Evolutionary conservation across 176 grass and related monocot species (phyloP).

Genomic region (Zea luxurians): DNA sequence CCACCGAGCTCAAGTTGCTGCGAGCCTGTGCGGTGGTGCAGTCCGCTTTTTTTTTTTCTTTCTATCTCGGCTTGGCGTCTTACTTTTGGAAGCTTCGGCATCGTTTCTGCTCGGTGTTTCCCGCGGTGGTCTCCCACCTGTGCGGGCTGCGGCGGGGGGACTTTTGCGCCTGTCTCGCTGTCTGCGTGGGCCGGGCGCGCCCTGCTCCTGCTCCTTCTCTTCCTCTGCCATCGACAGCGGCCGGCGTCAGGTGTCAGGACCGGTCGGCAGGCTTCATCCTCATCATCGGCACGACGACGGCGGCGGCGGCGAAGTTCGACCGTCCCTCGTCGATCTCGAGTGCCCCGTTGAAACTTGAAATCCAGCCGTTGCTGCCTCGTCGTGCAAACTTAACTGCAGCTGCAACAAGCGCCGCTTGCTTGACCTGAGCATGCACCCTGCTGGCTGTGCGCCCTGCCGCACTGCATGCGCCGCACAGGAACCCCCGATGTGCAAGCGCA

Average conservation of each 20-base stretch:
- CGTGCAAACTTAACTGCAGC: neutral
- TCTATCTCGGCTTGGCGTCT: slow-evolving; percentile 48
- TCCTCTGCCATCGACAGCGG: slow-evolving; percentile 40
- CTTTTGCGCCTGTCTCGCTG: neutral
- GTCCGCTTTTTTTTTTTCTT: slow-evolving; percentile 27
- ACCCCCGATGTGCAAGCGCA: too few species aligned
- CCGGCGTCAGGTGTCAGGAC: slow-evolving; percentile 28
- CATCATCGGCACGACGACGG: slow-evolving; percentile 34
- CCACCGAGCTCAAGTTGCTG: slow-evolving; percentile 38
- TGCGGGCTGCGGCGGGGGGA: neutral
- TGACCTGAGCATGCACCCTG: neutral
- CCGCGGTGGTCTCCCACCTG: slow-evolving; percentile 27
- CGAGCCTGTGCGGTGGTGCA: slow-evolving; percentile 30
- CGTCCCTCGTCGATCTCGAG: slow-evolving; percentile 27
- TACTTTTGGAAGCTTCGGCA: slow-evolving; percentile 46
- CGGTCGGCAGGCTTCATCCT: neutral
- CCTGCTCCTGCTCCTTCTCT: slow-evolving; percentile 5
- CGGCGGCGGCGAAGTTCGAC: neutral
- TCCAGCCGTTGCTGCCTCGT: neutral
- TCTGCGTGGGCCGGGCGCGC: neutral
- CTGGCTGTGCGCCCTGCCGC: too few species aligned
- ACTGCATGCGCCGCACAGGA: too few species aligned
- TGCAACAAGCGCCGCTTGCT: neutral
- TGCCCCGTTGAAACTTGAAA: slow-evolving; percentile 31
- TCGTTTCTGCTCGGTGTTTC: slow-evolving; percentile 46